Conservation (phyloP, 2,329 filamentous ascomycete species). For the Xenoacremonium recifei region DNA sequence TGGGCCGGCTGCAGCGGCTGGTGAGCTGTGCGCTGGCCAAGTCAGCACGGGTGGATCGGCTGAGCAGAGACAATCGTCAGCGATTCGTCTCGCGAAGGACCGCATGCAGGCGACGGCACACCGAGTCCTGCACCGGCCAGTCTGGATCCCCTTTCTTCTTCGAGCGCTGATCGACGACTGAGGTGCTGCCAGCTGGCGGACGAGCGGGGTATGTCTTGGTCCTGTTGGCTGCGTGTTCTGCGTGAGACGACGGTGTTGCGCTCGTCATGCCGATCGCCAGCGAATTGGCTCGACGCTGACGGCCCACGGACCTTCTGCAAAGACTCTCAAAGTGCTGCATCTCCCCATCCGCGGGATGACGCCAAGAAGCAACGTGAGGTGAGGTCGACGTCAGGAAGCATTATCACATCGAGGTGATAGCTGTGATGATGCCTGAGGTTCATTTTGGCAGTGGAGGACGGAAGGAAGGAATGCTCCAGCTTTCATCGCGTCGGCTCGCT, state of each 20-base stretch:
- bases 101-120: conserved; percentile 25
- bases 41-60: conserved; percentile 23
- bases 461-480: no score
- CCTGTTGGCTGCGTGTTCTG: background rate
- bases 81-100: conserved; percentile 18
- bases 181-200: conserved; percentile 7
- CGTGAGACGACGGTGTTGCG: background rate
- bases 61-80: conserved; percentile 20
- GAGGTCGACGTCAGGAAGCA: background rate
- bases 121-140: conserved; percentile 22
- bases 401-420: background rate
- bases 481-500: conserved; percentile 2
- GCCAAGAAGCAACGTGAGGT: no score
- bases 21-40: conserved; percentile 20
- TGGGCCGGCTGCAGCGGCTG: no score
- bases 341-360: no score
- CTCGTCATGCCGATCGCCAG: conserved; percentile 15
- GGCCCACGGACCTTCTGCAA: no score
- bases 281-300: conserved; percentile 23
- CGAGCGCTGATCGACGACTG: conserved; percentile 21
- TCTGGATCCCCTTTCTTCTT: conserved; percentile 11
- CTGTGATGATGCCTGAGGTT: no score
- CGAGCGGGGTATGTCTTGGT: conserved; percentile 14
- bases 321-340: no score
- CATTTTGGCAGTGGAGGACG: no score